Evolutionary conservation across 2,329 filamentous ascomycete species (phyloP), one percentile per base, ranked within the genome.

Genomic region (Fusarium hainanense): DNA sequence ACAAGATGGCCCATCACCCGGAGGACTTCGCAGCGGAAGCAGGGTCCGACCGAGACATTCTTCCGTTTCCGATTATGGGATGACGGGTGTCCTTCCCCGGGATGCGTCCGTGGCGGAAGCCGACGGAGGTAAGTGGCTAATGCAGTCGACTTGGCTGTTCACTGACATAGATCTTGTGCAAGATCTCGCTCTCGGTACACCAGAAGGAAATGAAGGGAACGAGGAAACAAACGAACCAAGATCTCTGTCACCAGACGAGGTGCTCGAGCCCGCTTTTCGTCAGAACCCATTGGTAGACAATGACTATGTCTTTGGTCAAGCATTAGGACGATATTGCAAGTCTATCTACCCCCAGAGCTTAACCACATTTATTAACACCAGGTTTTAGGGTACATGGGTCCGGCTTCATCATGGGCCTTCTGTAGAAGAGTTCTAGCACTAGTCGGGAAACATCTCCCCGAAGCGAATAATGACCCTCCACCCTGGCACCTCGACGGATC

Each of bases 401-500:
- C 73, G 3, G 67, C 71, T 1, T 75, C 73, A 1, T 75, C 73
- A 5, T 75, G 73, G 73, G 70, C 73, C 0, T 75, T 74, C 16
- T 75, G 73, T 18, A 64, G 73, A 25, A 60, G 73, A 21, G 73
- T 75, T 12, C 18, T 75, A 6, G 65, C 73, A 5, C 32, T 75
- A 1, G 54, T 75, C 3, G 73, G 73, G 27, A 75, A 73, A 30
- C 68, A 74, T 34, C 70, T 75, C 5, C 70, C 73, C 5, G 68
- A 75, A 40, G 41, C 68, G 11, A 73, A 66, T 3, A 70, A 67
- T 13, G 66, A 75, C 7, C 70, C 70, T 40, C 50, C 59, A 4
- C 73, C 73, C 9, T 75, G 73, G 73, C 73, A 75, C 47, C 69
- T 75, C 2, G 71, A 75, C 44, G 73, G 73, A n/a, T 62, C 66